phyloP scores from a whole-genome alignment of 768 basidiomycete species.

The Hemileccinum impolitum region DNA sequence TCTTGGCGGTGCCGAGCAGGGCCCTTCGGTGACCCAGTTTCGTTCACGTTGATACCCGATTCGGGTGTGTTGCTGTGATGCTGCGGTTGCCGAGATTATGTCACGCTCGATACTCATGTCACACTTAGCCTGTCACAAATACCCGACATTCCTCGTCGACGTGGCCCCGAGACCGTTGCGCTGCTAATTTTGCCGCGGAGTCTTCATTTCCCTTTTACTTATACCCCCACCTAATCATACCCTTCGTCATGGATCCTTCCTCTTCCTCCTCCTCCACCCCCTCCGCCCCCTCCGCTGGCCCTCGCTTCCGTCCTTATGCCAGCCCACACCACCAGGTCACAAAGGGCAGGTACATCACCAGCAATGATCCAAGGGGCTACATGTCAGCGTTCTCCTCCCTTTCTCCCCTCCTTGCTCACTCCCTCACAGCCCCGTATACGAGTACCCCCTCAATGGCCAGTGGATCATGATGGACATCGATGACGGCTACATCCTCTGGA shows the following conservation, averaged over 20 bases:
- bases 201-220: conserved; percentile 26
- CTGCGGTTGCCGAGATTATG: conserved; percentile 33
- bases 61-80: conserved; percentile 30
- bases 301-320: conserved; percentile 64
- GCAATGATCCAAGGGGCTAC: conserved; percentile 85
- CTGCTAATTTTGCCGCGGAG: conserved; percentile 32
- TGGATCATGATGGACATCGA: conserved; percentile 98
- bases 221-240: conserved; percentile 18
- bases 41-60: conserved; percentile 36
- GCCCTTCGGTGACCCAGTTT: conserved; percentile 26
- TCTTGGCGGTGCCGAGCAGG: conserved; percentile 46
- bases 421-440: conserved; percentile 69
- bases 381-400: conserved; percentile 50
- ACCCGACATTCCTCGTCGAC: conserved; percentile 35
- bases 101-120: conserved; percentile 28
- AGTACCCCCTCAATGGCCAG: conserved; percentile 84
- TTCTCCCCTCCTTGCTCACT: conserved; percentile 1
- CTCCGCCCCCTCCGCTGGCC: conserved; percentile 24
- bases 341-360: conserved; percentile 85
- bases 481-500: conserved; percentile 90
- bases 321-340: conserved; percentile 78
- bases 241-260: conserved; percentile 38
- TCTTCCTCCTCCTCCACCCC: conserved; percentile 37
- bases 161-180: conserved; percentile 32
- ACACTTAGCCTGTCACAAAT: conserved; percentile 20